phyloP scores from a whole-genome alignment of 768 basidiomycete genomes.

The Rhizopogon vulgaris region DNA sequence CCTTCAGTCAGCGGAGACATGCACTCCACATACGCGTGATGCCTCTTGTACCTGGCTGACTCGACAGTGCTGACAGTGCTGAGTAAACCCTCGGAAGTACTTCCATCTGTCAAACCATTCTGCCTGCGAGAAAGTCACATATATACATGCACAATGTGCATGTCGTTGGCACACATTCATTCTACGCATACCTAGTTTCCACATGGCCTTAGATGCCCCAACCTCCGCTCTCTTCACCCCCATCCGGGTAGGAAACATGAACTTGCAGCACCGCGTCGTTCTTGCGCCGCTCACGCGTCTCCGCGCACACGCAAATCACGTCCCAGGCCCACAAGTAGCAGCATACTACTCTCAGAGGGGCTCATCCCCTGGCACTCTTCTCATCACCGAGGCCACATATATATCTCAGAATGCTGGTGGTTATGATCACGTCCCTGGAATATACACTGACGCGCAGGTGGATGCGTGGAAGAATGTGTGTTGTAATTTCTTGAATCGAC shows the following conservation, averaged over 20 bases:
- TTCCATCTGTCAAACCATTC: too few relatives aligned
- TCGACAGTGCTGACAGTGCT: too few relatives aligned
- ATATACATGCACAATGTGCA: too few relatives aligned
- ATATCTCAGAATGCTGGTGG: slow-evolving; percentile 48
- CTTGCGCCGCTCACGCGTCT: slow-evolving; percentile 48
- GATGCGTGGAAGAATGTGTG: slow-evolving; percentile 42
- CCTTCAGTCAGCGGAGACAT: too few relatives aligned
- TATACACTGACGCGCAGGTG: slow-evolving; percentile 56
- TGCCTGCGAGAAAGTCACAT: too few relatives aligned
- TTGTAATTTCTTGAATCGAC: not conserved
- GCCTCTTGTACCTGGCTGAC: too few relatives aligned
- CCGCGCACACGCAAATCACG: slow-evolving; percentile 32
- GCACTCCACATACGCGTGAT: too few relatives aligned
- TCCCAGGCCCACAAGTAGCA: slow-evolving; percentile 30
- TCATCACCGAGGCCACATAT: slow-evolving; percentile 53
- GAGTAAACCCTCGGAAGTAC: too few relatives aligned
- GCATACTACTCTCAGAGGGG: slow-evolving; percentile 47
- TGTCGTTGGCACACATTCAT: too few relatives aligned
- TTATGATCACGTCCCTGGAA: slow-evolving; percentile 47
- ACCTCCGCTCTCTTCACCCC: slow-evolving; percentile 37
- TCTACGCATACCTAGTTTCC: too few relatives aligned
- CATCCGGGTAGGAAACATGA: slow-evolving; percentile 34
- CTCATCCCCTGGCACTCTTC: slow-evolving; percentile 42
- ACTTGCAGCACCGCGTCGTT: slow-evolving; percentile 44
- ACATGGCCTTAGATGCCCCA: not conserved